Evolutionary conservation across 106 monocot species (phyloP).

Genomic region (Dendrobium chrysotoxum): DNA sequence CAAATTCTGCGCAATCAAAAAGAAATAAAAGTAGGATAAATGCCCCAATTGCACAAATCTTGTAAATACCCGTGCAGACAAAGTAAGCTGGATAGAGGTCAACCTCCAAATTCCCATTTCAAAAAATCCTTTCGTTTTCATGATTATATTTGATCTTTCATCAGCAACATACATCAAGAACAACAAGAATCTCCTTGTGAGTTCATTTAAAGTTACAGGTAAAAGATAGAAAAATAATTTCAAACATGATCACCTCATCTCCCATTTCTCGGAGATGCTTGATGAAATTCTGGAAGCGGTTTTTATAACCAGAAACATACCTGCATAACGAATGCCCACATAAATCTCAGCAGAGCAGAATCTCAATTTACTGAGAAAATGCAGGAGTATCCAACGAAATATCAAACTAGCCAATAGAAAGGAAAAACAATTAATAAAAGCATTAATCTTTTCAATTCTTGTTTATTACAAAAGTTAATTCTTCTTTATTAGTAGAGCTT

Average conservation of each 20-base stretch:
- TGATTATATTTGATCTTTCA: too few species aligned
- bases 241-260: conserved; percentile 57
- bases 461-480: neutral
- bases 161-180: too few species aligned
- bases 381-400: neutral
- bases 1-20: too few species aligned
- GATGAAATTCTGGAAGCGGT: conserved; percentile 95
- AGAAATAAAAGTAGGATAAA: too few species aligned
- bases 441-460: neutral
- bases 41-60: too few species aligned
- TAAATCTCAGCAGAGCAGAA: neutral
- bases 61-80: too few species aligned
- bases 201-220: neutral
- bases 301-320: conserved; percentile 90
- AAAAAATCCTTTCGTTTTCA: too few species aligned
- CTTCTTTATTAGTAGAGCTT: neutral
- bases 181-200: neutral
- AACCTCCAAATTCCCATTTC: too few species aligned
- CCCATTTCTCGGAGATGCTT: conserved; percentile 84
- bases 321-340: conserved; percentile 18
- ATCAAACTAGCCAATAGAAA: neutral
- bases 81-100: too few species aligned
- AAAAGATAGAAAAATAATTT: neutral
- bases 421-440: neutral
- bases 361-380: neutral